These are phyloP conservation scores for Vigna mungo DNA, from an alignment of 306 rosid species.

Conservation along the genomic window DNA sequence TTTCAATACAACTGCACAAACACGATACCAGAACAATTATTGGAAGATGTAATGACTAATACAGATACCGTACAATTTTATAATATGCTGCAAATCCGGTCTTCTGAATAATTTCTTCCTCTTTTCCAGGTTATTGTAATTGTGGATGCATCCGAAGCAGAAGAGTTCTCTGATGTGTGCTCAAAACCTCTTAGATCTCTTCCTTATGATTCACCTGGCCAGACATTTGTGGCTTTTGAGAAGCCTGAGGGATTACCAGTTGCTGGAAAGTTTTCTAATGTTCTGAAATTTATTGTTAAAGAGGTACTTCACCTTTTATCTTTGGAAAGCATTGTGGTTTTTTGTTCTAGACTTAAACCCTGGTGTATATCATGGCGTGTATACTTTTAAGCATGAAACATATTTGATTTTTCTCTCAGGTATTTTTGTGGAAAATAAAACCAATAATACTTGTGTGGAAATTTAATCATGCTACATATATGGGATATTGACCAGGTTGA, in stretches of 20 bases:
- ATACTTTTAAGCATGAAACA: constrained; percentile 5
- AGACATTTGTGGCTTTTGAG: constrained; percentile 88
- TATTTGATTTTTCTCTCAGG: constrained; percentile 12
- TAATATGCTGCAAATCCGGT: constrained; percentile 29
- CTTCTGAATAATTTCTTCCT: constrained; percentile 37
- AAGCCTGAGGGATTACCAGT: constrained; percentile 82
- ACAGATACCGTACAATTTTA: constrained; percentile 27
- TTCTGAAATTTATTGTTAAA: constrained; percentile 81
- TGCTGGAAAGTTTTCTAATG: constrained; percentile 85
- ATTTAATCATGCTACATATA: constrained; percentile 18
- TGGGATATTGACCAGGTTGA: constrained; percentile 71
- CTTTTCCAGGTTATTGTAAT: constrained; percentile 73
- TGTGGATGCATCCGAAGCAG: constrained; percentile 93
- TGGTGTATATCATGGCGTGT: constrained; percentile 1
- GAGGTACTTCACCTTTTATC: constrained; percentile 65
- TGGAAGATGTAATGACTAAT: constrained; percentile 73
- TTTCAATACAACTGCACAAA: constrained; percentile 98
- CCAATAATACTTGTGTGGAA: constrained; percentile 7
- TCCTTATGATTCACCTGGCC: constrained; percentile 96
- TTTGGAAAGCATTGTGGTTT: constrained; percentile 26
- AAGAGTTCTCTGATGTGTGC: constrained; percentile 77
- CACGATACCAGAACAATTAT: constrained; percentile 93
- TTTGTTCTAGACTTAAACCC: constrained; percentile 9
- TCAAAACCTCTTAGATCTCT: constrained; percentile 89
- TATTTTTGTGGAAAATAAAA: constrained; percentile 30